phyloP scores from a whole-genome alignment of 2,329 filamentous ascomycete species.

The Neoscytalidium dimidiatum region DNA sequence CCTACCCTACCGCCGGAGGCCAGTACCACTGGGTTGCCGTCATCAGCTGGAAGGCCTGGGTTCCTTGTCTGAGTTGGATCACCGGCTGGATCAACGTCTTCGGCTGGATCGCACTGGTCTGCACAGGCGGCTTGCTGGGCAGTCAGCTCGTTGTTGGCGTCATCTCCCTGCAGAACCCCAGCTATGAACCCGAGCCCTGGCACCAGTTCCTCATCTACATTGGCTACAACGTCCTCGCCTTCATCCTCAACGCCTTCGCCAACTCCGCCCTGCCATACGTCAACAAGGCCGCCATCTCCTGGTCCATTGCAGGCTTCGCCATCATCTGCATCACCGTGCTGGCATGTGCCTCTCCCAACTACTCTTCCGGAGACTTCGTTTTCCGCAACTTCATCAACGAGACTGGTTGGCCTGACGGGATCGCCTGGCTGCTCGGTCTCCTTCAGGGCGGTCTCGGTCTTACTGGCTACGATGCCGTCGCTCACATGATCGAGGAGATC shows the following conservation, averaged over 20 bases:
- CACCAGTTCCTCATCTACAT: slow-evolving; percentile 75
- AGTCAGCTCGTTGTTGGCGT: slow-evolving; percentile 68
- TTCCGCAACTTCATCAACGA: slow-evolving; percentile 69
- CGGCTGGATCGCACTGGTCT: slow-evolving; percentile 69
- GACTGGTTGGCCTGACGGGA: slow-evolving; percentile 68
- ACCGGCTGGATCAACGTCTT: slow-evolving; percentile 74
- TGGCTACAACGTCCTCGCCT: slow-evolving; percentile 61
- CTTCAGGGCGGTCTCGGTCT: slow-evolving; percentile 58
- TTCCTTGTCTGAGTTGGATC: slow-evolving; percentile 66
- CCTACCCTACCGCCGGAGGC: slow-evolving; percentile 56
- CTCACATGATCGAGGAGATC: slow-evolving; percentile 63
- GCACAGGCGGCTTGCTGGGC: slow-evolving; percentile 67
- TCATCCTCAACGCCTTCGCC: slow-evolving; percentile 66
- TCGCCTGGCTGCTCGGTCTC: slow-evolving; percentile 55
- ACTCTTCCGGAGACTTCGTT: slow-evolving; percentile 64
- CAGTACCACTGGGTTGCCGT: slow-evolving; percentile 74
- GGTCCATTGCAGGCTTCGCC: slow-evolving; percentile 69
- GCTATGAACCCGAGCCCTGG: slow-evolving; percentile 62
- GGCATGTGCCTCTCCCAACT: slow-evolving; percentile 66
- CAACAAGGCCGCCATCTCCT: slow-evolving; percentile 70
- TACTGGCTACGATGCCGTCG: slow-evolving; percentile 56
- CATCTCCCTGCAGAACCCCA: slow-evolving; percentile 61
- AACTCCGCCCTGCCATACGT: slow-evolving; percentile 64
- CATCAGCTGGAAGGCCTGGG: slow-evolving; percentile 61
- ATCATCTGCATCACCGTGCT: slow-evolving; percentile 71